These are phyloP conservation scores for Plenodomus lindquistii DNA, from an alignment of 2,329 filamentous ascomycete species.

Conservation along the genomic window DNA sequence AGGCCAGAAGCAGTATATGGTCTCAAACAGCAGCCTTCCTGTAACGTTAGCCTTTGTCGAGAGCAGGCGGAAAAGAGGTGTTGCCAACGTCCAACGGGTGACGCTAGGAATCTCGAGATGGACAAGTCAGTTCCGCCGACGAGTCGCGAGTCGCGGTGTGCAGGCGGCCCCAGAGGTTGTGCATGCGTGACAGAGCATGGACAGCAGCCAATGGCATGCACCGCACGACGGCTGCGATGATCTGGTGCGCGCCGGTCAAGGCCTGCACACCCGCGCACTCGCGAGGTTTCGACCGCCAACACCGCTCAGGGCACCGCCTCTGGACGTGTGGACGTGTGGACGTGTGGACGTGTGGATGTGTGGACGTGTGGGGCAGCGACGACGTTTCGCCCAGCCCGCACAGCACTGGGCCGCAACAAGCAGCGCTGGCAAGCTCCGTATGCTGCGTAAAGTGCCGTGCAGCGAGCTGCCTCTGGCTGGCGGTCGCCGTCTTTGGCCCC, in stretches of 20 bases:
- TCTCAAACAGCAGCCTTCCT: slow-evolving; percentile 22
- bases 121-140: slow-evolving; percentile 12
- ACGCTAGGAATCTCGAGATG: slow-evolving; percentile 19
- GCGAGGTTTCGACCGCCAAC: slow-evolving; percentile 10
- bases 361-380: background rate
- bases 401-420: background rate
- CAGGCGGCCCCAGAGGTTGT: slow-evolving; percentile 20
- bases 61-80: slow-evolving; percentile 2
- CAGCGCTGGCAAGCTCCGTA: background rate
- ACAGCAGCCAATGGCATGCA: slow-evolving; percentile 15
- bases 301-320: slow-evolving; percentile 5
- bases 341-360: slow-evolving; percentile 4
- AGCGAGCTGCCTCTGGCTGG: no score
- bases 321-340: slow-evolving; percentile 1
- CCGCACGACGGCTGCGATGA: slow-evolving; percentile 7
- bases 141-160: slow-evolving; percentile 29
- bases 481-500: no score
- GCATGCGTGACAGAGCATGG: slow-evolving; percentile 26
- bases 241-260: slow-evolving; percentile 12
- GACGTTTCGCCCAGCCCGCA: slow-evolving; percentile 8
- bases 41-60: slow-evolving; percentile 1
- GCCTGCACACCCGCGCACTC: slow-evolving; percentile 2
- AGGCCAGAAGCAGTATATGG: slow-evolving; percentile 29
- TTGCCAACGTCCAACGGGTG: slow-evolving; percentile 7
- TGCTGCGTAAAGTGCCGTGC: background rate